These are phyloP conservation scores for Lipomyces orientalis DNA, from an alignment of 805 yeast species.

Conservation along the genomic window DNA sequence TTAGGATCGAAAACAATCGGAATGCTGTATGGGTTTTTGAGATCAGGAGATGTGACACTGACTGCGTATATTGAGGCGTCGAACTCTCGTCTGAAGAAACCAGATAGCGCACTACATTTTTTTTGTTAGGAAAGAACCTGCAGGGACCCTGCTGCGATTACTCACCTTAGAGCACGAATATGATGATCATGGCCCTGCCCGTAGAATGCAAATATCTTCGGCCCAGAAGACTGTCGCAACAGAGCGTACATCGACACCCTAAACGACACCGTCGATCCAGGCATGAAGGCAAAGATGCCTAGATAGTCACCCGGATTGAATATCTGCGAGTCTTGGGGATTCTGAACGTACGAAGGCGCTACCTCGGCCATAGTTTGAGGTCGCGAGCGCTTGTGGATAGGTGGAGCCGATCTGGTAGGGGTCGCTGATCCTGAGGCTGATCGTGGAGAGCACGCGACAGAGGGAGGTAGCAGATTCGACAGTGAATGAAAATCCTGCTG, in stretches of 20 bases:
- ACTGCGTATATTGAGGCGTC: conserved; percentile 30
- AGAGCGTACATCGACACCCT: conserved; percentile 7
- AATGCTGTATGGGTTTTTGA: conserved; percentile 13
- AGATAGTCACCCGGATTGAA: conserved; percentile 17
- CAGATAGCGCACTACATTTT: conserved; percentile 11
- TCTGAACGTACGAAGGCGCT: conserved; percentile 11
- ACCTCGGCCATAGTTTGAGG: conserved; percentile 1
- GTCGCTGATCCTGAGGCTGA: conserved; percentile 1
- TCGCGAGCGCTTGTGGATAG: background rate
- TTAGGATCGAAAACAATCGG: conserved; percentile 29
- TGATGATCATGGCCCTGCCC: conserved; percentile 18
- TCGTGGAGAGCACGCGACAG: background rate
- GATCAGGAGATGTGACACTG: conserved; percentile 19
- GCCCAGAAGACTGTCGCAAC: conserved; percentile 17
- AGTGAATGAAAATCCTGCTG: background rate
- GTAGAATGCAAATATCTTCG: conserved; percentile 20
- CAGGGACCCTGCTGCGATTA: background rate
- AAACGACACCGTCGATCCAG: conserved; percentile 15
- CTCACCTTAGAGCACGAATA: conserved; percentile 16
- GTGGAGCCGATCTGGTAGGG: background rate
- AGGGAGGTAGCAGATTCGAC: background rate
- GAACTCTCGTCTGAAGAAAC: background rate
- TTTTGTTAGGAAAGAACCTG: background rate
- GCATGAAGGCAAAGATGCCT: conserved; percentile 13
- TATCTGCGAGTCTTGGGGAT: background rate